phyloP scores from a whole-genome alignment of 768 basidiomycete species.

The Amanita brunnescens region DNA sequence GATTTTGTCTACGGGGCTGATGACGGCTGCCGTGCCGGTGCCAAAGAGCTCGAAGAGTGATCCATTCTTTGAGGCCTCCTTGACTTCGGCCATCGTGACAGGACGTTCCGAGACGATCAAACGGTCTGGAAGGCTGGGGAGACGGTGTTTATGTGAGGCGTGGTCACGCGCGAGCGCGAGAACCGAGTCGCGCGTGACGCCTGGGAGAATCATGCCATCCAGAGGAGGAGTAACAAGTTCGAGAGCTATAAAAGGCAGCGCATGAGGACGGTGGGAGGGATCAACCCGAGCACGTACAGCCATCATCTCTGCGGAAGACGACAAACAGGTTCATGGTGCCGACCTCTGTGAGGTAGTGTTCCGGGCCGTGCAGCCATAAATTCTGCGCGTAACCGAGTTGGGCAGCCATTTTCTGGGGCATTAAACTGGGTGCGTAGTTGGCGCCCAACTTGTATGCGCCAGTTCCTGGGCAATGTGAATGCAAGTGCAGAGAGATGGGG shows the following conservation, averaged over 20 bases:
- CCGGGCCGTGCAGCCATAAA: conserved; percentile 79
- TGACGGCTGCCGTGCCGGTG: conserved; percentile 75
- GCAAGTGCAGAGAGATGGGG: neutral
- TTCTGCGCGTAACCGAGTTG: conserved; percentile 79
- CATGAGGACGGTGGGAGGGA: neutral
- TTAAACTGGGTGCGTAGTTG: conserved; percentile 83
- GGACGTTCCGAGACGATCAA: conserved; percentile 58
- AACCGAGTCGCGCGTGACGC: conserved; percentile 84
- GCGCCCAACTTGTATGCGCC: conserved; percentile 84
- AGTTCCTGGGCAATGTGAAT: conserved; percentile 41
- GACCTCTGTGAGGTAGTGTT: conserved; percentile 56
- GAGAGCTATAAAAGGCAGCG: conserved; percentile 34
- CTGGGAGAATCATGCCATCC: conserved; percentile 88
- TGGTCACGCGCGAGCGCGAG: conserved; percentile 65
- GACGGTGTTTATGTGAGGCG: conserved; percentile 30
- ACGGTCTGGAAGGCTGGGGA: conserved; percentile 45
- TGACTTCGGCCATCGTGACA: conserved; percentile 71
- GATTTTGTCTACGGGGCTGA: conserved; percentile 63
- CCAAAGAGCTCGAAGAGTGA: conserved; percentile 76
- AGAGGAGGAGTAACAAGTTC: conserved; percentile 87
- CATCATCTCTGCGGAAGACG: conserved; percentile 63
- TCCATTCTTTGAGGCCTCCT: conserved; percentile 47
- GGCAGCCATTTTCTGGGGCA: conserved; percentile 75
- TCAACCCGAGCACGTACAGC: conserved; percentile 29
- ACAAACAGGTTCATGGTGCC: conserved; percentile 93